Evolutionary conservation across 441 rosid genomes (phyloP), one percentile per base, ranked within the genome.

Genomic region (Pelargonium australe): DNA sequence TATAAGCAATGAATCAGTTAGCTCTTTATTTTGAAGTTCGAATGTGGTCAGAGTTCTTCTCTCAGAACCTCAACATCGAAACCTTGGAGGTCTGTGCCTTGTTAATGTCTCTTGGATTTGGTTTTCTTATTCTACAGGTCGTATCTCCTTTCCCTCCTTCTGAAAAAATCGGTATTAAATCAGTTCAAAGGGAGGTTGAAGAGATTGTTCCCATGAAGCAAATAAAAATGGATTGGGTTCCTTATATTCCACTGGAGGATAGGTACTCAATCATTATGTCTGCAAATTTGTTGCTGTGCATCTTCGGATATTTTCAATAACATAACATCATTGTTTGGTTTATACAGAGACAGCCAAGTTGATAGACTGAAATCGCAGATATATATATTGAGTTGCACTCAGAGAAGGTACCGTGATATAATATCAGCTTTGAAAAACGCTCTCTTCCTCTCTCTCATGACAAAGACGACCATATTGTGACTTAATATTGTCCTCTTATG

Each of bases 191-290:
- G 80, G 98, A 84, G 81, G 76, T 70, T 47, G 98, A 95, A 84
- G 98, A 92, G 80, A 92, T 90, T 80, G 67, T 95, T 82, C 98
- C 97, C 12, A 92, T 95, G 98, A 90, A 85, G 72, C 83, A 89
- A 75, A 92, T 95, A 98, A 90, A 95, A 84, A 90, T 95, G 98
- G 98, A 83, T 66, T 92, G 99, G 99, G 84, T 87, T 75, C 99
- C 99, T 10, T 95, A 92, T 76, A 84, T 95, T 75, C 97, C 99
- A 40, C 61, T 87, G 71, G 94, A 88, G 72, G 80, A 90, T 25
- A 88, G 98, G 98, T 90, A 83, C 57, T n/a, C 64, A 58, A 62
- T 69, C 47, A n/a, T n/a, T 40, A 13, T 78, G 68, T 72, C 53
- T 68, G 64, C 64, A 14, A 67, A 13, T 66, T 63, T 66, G 6